A percentile compares a stretch with the other conserved stretches of the same genome.
Conservation (phyloP, 768 basidiomycete species). For the Kockovaella imperatae region DNA sequence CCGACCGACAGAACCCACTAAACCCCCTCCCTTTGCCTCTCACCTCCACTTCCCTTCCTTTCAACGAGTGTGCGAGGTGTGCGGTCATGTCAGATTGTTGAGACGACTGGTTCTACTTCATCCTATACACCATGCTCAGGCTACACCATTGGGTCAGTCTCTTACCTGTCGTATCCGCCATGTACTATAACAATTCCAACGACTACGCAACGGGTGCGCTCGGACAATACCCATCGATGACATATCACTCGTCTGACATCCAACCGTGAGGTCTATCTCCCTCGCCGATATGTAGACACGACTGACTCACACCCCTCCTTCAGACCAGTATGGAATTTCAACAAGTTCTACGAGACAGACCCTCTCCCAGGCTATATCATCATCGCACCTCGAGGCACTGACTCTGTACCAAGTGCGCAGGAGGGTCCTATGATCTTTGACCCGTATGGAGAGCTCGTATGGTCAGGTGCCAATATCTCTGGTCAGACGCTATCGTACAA, state of each 20-base stretch:
- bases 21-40: too few relatives aligned
- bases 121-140: too few relatives aligned
- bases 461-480: constrained; percentile 7
- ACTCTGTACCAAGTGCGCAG: background rate
- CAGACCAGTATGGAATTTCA: constrained; percentile 2
- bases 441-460: background rate
- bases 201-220: constrained; percentile 4
- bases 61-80: too few relatives aligned
- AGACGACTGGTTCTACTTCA: too few relatives aligned
- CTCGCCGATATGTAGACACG: background rate
- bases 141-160: too few relatives aligned
- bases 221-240: constrained; percentile 5
- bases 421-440: background rate
- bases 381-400: constrained; percentile 2
- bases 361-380: background rate
- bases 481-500: constrained; percentile 22
- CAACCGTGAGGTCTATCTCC: constrained; percentile 6
- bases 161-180: too few relatives aligned
- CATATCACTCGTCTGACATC: constrained; percentile 3
- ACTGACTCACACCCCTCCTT: background rate
- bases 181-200: background rate
- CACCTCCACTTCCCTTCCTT: too few relatives aligned
- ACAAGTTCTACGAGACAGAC: background rate
- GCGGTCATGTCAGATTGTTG: too few relatives aligned
- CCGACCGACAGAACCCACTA: too few relatives aligned